These are phyloP conservation scores for Flammula alnicola DNA, from an alignment of 1,284 basidiomycete species.

Conservation along the genomic window DNA sequence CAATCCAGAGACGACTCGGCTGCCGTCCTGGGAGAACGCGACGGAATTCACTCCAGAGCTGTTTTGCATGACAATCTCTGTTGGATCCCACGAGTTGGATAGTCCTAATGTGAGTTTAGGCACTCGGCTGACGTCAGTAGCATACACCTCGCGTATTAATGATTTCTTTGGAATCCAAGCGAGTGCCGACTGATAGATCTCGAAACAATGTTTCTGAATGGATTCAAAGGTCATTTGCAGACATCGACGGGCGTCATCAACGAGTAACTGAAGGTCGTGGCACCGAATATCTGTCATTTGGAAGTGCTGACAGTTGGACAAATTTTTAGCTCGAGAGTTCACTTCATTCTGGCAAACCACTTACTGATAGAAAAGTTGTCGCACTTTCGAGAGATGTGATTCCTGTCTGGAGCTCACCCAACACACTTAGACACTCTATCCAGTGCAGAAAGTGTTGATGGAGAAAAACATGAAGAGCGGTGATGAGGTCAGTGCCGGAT, in stretches of 20 bases:
- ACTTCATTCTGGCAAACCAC: not conserved
- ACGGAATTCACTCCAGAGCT: not conserved
- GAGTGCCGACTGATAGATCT: conserved; percentile 20
- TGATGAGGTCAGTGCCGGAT: not conserved
- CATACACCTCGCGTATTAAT: conserved; percentile 13
- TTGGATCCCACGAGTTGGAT: not conserved
- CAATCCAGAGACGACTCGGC: no score
- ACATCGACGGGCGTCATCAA: no score
- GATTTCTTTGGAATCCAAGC: conserved; percentile 21
- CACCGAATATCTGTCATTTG: not conserved
- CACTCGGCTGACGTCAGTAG: conserved; percentile 3
- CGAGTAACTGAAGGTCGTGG: conserved; percentile 9
- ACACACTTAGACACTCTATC: no score
- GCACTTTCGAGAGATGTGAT: not conserved
- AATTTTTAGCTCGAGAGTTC: no score
- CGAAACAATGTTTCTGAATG: conserved; percentile 13
- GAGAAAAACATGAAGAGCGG: conserved; percentile 9
- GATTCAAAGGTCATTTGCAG: conserved; percentile 20
- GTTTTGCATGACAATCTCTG: conserved; percentile 3
- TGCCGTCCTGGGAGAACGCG: not conserved
- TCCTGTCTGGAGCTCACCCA: conserved; percentile 5
- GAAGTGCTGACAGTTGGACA: not conserved
- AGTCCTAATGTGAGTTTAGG: conserved; percentile 1
- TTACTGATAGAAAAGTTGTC: not conserved
- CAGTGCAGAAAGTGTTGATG: conserved; percentile 10